Evolutionary conservation across 495 filamentous ascomycete genomes (phyloP).

Genomic region (Penicillium cataractarum): DNA sequence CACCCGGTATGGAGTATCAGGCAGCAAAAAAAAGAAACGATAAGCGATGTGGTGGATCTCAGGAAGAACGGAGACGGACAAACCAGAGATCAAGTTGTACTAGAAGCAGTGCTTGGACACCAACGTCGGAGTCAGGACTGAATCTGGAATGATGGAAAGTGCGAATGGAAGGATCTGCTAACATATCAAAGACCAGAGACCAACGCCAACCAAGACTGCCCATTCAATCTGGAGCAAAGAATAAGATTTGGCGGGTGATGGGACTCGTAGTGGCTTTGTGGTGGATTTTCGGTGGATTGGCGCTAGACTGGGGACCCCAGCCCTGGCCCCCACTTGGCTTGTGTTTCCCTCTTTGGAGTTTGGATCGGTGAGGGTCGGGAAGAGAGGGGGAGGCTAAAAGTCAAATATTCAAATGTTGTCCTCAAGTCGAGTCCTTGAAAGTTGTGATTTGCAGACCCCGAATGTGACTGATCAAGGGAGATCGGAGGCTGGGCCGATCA

Average conservation of each 20-base stretch:
- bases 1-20: neutral
- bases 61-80: neutral
- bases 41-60: neutral
- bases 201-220: neutral
- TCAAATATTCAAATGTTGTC: neutral
- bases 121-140: neutral
- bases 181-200: neutral
- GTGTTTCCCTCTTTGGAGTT: neutral
- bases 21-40: neutral
- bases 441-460: neutral
- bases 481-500: neutral
- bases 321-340: neutral
- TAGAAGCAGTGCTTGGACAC: too few relatives aligned
- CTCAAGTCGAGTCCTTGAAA: neutral
- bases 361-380: neutral
- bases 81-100: neutral
- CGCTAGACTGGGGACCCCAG: neutral
- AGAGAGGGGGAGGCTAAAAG: neutral
- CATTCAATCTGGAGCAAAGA: neutral
- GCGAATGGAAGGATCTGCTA: neutral
- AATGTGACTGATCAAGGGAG: constrained; percentile 4
- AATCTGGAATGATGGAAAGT: neutral
- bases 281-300: neutral
- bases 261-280: neutral
- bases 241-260: neutral